These are phyloP conservation scores for Sugiyamaella qingdaonensis DNA, from an alignment of 805 yeast genomes.

Conservation along the genomic window DNA sequence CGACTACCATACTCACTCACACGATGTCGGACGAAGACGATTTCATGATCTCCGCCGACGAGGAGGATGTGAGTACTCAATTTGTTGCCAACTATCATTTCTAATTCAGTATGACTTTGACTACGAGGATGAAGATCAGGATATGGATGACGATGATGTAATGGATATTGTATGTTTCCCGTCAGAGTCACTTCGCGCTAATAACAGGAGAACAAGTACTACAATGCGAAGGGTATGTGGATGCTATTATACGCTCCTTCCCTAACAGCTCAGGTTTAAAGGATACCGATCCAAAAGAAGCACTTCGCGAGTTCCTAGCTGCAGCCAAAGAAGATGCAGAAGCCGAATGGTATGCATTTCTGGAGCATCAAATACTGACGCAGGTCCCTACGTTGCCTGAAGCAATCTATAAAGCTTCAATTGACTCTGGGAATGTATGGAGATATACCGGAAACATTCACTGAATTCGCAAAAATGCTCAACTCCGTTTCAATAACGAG, in stretches of 20 bases:
- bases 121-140: conserved; percentile 35
- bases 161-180: conserved; percentile 19
- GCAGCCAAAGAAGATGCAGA: conserved; percentile 24
- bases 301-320: conserved; percentile 29
- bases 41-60: conserved; percentile 37
- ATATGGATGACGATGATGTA: conserved; percentile 21
- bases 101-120: conserved; percentile 33
- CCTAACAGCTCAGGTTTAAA: conserved; percentile 21
- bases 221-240: conserved; percentile 33
- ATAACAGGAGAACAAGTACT: conserved; percentile 33
- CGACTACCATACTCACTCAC: neutral
- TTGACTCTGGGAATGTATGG: conserved; percentile 19
- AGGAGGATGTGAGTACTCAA: conserved; percentile 29
- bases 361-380: neutral
- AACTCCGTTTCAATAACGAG: conserved; percentile 23
- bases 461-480: conserved; percentile 20
- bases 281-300: conserved; percentile 33
- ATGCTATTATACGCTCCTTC: neutral
- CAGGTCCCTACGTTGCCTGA: conserved; percentile 34
- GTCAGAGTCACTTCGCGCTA: neutral
- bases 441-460: conserved; percentile 24
- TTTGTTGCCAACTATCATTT: neutral
- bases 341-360: conserved; percentile 22
- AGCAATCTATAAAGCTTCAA: conserved; percentile 35
- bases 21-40: conserved; percentile 37